Evolutionary conservation across 805 yeast species (phyloP), one percentile per base, ranked within the genome.

Genomic region (Torulaspora gathmanii): DNA sequence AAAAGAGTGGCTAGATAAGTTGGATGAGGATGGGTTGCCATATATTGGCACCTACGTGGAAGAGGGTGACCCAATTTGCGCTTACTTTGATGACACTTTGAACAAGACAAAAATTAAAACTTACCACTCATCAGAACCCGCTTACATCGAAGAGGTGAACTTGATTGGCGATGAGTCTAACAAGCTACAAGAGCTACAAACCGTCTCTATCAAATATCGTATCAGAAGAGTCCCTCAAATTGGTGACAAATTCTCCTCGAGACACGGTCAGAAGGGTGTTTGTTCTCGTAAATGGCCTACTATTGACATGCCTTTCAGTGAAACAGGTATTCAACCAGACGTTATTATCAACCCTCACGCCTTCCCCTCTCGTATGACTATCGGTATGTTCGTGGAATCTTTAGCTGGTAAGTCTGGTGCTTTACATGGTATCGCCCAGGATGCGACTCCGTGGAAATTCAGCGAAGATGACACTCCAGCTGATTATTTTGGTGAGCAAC

Each of bases 381-480:
- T 93, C 69, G 99, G 99, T 73, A 93, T 93, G 98, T 93, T 93
- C 70, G 97, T 93, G 39, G 99, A 93, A 70, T 85, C 95, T 43
- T 70, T 93, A 46, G 98, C 99, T n/a, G 99, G 99, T 63, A 93
- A 93, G 69, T 93, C 98, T 4, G 99, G 99, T 66, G 96, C 96
- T 5, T 71, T 93, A 59, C 99, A 93, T 57, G 99, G 99, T 61
- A 83, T 90, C 63, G 95, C 98, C 1, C 98, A 91, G 61, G 98
- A 93, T 63, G 80, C 95, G 34, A 91, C 99, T 0, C 99, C 99
- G 37, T 93, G 96, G 95, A 82, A 77, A 54, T 93, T 91, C 67
- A 78, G 79, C 59, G 99, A 93, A 70, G 70, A 75, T 49, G 95
- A 91, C 64, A 91, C 96, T 3, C 98, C 99, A 16, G 97, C 98